phyloP scores from a whole-genome alignment of 1,139 yeast genomes.

The Pichia kudriavzevii region DNA sequence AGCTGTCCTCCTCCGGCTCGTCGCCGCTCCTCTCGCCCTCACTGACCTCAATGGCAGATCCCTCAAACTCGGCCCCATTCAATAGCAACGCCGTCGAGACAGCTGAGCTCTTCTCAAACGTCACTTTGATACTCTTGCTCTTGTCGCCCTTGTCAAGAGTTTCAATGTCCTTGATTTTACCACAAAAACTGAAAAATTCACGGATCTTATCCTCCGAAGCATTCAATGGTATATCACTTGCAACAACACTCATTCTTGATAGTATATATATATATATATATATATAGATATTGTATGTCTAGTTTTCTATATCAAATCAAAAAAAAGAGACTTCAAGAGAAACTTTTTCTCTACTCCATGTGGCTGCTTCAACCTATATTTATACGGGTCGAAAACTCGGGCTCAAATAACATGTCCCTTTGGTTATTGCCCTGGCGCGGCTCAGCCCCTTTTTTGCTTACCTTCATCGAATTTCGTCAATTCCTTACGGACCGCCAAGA shows the following conservation, averaged over 20 bases:
- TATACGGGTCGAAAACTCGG: too few species aligned
- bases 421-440: too few species aligned
- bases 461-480: conserved; percentile 37
- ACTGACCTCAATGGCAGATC: conserved; percentile 25
- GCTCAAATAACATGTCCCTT: too few species aligned
- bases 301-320: too few species aligned
- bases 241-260: too few species aligned
- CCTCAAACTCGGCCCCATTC: conserved; percentile 68
- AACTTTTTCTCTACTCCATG: too few species aligned
- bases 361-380: too few species aligned
- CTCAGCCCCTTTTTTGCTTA: too few species aligned
- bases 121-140: conserved; percentile 39
- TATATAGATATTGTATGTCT: not conserved
- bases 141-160: conserved; percentile 29
- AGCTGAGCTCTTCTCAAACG: conserved; percentile 54
- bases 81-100: conserved; percentile 65
- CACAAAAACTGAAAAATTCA: conserved; percentile 74
- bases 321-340: too few species aligned
- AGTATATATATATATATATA: not conserved
- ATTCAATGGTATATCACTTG: conserved; percentile 50
- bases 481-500: conserved; percentile 84
- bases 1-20: conserved; percentile 9
- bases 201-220: conserved; percentile 49
- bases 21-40: conserved; percentile 11
- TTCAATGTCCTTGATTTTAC: conserved; percentile 47